A percentile compares a stretch with the other conserved stretches of the same genome.
phyloP scores from a whole-genome alignment of 1,284 basidiomycete species.

The Wolfiporia cocos region DNA sequence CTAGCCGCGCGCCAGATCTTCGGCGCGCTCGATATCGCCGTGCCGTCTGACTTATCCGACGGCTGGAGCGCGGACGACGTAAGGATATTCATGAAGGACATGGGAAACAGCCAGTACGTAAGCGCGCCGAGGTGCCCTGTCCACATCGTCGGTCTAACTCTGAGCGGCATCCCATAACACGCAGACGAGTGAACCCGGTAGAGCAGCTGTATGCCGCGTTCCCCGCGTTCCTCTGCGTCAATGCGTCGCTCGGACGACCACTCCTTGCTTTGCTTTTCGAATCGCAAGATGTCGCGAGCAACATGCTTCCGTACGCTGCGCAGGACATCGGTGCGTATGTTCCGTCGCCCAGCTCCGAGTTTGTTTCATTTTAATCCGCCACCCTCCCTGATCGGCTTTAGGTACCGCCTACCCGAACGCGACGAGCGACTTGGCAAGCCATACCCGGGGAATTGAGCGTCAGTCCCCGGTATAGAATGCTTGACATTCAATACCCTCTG shows the following conservation, averaged over 20 bases:
- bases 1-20: conserved; percentile 36
- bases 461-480: background rate
- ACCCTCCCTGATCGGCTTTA: background rate
- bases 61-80: conserved; percentile 31
- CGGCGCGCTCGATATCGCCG: conserved; percentile 31
- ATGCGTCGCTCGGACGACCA: conserved; percentile 32
- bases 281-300: conserved; percentile 27
- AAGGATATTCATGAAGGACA: conserved; percentile 39
- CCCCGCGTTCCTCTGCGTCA: conserved; percentile 40
- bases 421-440: conserved; percentile 1
- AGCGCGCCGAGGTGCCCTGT: background rate
- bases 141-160: conserved; percentile 12
- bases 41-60: conserved; percentile 24
- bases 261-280: conserved; percentile 40
- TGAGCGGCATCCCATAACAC: background rate
- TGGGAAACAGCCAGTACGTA: conserved; percentile 12
- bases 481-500: conserved; percentile 1
- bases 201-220: conserved; percentile 42
- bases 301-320: conserved; percentile 27
- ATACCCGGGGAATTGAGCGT: conserved; percentile 12
- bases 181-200: conserved; percentile 33
- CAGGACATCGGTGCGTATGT: conserved; percentile 33
- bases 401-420: conserved; percentile 12
- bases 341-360: background rate
- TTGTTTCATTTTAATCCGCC: too few relatives aligned